Percentiles rank a stretch among this genome's conserved stretches.
phyloP scores from a whole-genome alignment of 139 green algal genomes.

The Coccomyxa sp. region DNA sequence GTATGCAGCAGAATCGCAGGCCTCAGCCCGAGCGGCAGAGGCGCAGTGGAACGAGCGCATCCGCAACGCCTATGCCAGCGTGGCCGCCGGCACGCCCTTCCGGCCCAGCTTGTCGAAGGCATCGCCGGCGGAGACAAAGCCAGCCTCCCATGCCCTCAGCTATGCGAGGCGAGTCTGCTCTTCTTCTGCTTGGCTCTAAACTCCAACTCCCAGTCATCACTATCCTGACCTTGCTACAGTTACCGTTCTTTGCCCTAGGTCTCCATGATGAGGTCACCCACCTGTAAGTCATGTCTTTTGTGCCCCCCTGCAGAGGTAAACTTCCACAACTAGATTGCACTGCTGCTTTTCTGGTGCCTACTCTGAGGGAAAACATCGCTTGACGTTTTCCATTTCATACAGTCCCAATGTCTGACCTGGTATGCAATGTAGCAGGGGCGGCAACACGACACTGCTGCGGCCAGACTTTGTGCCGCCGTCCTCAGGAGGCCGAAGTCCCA shows the following conservation, averaged over 20 bases:
- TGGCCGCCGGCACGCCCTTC: neutral
- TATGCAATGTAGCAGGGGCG: neutral
- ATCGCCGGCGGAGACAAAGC: neutral
- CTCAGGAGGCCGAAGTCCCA: neutral
- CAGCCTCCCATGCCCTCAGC: neutral
- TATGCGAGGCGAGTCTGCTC: neutral
- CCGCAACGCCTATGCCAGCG: neutral
- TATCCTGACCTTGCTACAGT: neutral
- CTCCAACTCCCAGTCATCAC: neutral
- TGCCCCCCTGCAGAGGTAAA: neutral
- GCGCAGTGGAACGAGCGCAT: neutral
- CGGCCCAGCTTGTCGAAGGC: too few species aligned
- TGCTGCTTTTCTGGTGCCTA: neutral
- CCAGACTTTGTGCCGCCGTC: neutral
- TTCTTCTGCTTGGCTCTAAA: neutral
- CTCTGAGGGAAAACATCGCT: neutral
- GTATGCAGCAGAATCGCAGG: neutral
- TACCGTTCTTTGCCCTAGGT: too few species aligned
- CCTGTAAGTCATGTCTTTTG: neutral
- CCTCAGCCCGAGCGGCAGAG: neutral
- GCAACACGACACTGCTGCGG: neutral
- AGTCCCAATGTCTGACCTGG: neutral
- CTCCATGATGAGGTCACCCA: neutral
- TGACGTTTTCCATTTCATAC: neutral
- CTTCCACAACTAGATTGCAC: neutral